phyloP scores from a whole-genome alignment of 2,329 filamentous ascomycete species.

The Aphanoascus verrucosus region DNA sequence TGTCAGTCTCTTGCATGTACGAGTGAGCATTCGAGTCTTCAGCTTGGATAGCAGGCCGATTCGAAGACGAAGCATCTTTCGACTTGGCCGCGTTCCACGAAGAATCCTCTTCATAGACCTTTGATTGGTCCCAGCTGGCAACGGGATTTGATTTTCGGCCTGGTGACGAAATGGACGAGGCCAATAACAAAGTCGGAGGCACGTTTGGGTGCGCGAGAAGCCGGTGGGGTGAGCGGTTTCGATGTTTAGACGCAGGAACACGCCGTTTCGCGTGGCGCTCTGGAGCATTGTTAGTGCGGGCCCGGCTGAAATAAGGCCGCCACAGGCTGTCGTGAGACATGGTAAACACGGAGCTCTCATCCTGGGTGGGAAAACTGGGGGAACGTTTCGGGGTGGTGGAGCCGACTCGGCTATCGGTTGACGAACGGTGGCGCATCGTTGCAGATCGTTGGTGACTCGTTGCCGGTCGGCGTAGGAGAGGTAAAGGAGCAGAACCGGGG shows the following conservation, averaged over 20 bases:
- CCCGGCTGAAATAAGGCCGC: slow-evolving; percentile 34
- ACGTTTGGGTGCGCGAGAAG: slow-evolving; percentile 36
- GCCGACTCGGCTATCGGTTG: slow-evolving; percentile 19
- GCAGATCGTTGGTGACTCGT: slow-evolving; percentile 54
- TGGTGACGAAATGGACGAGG: slow-evolving; percentile 26
- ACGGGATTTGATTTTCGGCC: neutral
- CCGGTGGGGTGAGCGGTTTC: slow-evolving; percentile 30
- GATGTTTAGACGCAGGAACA: slow-evolving; percentile 29
- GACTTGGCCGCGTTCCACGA: neutral
- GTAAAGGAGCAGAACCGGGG: slow-evolving; percentile 33
- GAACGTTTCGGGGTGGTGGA: neutral
- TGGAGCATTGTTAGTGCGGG: slow-evolving; percentile 16
- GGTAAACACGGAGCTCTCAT: slow-evolving; percentile 9
- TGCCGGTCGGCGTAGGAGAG: slow-evolving; percentile 47
- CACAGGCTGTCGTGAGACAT: slow-evolving; percentile 19
- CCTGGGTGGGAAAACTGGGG: slow-evolving; percentile 17
- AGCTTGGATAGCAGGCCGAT: neutral
- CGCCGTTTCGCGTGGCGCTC: slow-evolving; percentile 27
- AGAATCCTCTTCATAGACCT: neutral
- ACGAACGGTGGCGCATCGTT: slow-evolving; percentile 39
- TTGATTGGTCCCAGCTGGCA: neutral
- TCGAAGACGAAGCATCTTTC: neutral
- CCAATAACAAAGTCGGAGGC: slow-evolving; percentile 41
- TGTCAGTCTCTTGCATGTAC: neutral
- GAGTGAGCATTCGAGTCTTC: neutral